A percentile compares a stretch with the other conserved stretches of the same genome.
phyloP scores from a whole-genome alignment of 805 yeast genomes.

The Nakazawaea wickerhamii region DNA sequence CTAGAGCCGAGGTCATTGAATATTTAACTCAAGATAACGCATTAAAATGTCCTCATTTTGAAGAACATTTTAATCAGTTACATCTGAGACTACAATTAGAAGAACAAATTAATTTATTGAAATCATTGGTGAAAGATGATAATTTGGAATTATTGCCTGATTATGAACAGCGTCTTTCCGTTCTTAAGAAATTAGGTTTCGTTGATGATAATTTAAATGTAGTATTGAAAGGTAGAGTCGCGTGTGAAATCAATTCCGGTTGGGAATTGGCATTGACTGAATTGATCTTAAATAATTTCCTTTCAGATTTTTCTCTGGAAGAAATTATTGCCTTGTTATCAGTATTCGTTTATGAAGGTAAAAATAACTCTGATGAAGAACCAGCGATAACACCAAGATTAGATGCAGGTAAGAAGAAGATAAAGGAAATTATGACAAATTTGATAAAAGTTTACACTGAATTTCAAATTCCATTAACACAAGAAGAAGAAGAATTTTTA shows the following conservation, averaged over 20 bases:
- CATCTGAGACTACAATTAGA: slow-evolving; percentile 41
- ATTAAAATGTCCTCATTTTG: slow-evolving; percentile 38
- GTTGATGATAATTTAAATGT: slow-evolving; percentile 75
- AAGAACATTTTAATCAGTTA: slow-evolving; percentile 37
- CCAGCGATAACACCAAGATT: slow-evolving; percentile 71
- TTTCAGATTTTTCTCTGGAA: slow-evolving; percentile 90
- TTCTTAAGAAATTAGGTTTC: slow-evolving; percentile 72
- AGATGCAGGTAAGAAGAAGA: slow-evolving; percentile 62
- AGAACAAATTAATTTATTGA: slow-evolving; percentile 48
- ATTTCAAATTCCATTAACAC: slow-evolving; percentile 68
- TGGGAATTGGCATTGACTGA: slow-evolving; percentile 90
- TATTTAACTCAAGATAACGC: slow-evolving; percentile 7
- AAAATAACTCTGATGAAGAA: slow-evolving; percentile 56
- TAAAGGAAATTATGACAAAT: slow-evolving; percentile 62
- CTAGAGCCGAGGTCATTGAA: slow-evolving; percentile 28
- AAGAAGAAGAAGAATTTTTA: slow-evolving; percentile 80
- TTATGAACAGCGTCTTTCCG: slow-evolving; percentile 82
- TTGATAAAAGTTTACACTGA: slow-evolving; percentile 56
- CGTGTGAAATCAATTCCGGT: slow-evolving; percentile 88
- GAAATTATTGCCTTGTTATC: slow-evolving; percentile 95
- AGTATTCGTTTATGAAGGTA: slow-evolving; percentile 90
- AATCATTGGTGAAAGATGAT: slow-evolving; percentile 71
- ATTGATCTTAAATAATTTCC: slow-evolving; percentile 80
- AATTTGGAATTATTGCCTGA: slow-evolving; percentile 89
- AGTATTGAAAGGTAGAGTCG: slow-evolving; percentile 83